Evolutionary conservation across 2,329 filamentous ascomycete species (phyloP), one percentile per base, ranked within the genome.

Genomic region (Cladosporium sphaerospermum): DNA sequence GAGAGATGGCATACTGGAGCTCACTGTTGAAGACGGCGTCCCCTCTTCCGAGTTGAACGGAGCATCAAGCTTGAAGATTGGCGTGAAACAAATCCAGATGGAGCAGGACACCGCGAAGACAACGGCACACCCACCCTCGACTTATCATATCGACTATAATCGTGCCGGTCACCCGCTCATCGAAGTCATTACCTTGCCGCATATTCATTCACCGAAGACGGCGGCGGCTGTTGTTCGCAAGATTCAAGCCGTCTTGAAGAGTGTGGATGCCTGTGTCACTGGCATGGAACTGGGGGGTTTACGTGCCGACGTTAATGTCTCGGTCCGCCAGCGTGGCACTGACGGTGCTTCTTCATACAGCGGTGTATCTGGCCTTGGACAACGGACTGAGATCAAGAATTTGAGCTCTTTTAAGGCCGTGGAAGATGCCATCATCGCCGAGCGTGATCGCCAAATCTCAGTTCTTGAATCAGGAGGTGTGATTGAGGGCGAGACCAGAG

Each of bases 81-180:
- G 87, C 31, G 95, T 99, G 65, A 88, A 93, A 69, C 93, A 97
- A 70, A 80, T 99, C 8, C 93, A 99, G 71, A 85, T 99, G 75
- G 93, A 99, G 73, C 93, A 99, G 71, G 93, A 99, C 68, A 97
- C 93, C 1, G 93, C 91, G 60, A 97, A 97, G 71, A 96, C 92
- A 1, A 79, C 91, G 37, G 84, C 88, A 28, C 85, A 92, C 61
- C 82, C 86, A 1, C 83, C 81, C 10, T 83, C 81, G 10, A 80
- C 81, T 4, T 84, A 91, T 59, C 84, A 95, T 67, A 78, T 99
- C 23, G 93, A 99, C 68, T 91, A 96, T 72, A 97, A 97, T 67
- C 86, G 93, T 28, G 90, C 93, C 3, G 93, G 91, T 2, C 81
- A 91, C 49, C 91, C 93, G 4, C 77, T 99, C 44, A 86, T 99